Evolutionary conservation across 1,284 basidiomycete species (phyloP), one percentile per base, ranked within the genome.

Genomic region (Mycena citricolor): DNA sequence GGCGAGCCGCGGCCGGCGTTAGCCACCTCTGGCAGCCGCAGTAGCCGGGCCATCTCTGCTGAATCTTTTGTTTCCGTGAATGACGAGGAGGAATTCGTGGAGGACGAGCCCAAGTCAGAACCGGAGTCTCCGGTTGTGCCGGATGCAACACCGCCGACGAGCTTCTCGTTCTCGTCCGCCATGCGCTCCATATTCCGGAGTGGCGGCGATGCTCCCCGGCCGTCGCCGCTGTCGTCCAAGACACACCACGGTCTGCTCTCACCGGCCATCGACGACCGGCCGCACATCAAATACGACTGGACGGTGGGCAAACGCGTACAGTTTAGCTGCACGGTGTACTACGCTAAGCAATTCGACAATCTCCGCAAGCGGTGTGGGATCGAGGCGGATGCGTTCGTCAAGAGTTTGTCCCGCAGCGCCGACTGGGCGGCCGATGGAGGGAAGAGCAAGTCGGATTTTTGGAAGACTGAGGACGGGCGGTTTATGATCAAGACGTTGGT

Each of bases 401-500:
- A 72, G 58, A 87, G 83, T 58, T 58, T 90, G 47, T 69, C 72
- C n/a, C 61, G 67, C 39, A 81, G 81, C 53, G 67, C 72, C 38
- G 79, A 77, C 48, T 90, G 86, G 86, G 66, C 71, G 4, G 85
- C 86, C 0, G 78, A 84, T 40, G 81, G 82, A 2, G 83, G 83
- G 12, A 85, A 85, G 71, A 84, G 81, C 61, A 76, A 72, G 57
- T 79, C 80, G 4, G 81, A 83, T 51, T 90, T 90, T 57, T 87
- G 85, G 81, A 86, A 84, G 71, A 88, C 85, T 31, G 60, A 65
- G 13, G 87, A 90, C 59, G 78, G 84, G 54, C 69, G 78, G 46
- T 88, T 83, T 59, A 81, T 90, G 54, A 83, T 90, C 67, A 90
- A 90, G 73, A 86, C 86, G 11, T 64, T 90, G 42, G 82, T 90